Conservation (phyloP, 176 grass and related monocot genomes). For the Carex myosuroides region DNA sequence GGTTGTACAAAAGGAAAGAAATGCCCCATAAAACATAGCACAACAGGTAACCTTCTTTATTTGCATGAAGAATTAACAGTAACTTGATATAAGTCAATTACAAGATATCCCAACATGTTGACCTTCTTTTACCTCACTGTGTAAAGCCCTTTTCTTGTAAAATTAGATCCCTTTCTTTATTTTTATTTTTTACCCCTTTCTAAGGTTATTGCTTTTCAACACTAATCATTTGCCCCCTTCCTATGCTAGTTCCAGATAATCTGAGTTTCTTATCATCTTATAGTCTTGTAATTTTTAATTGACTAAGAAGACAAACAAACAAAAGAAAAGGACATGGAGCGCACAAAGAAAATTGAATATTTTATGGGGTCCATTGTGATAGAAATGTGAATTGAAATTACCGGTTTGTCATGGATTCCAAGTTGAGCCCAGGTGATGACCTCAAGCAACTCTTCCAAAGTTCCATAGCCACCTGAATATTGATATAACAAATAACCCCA, state of each 20-base stretch:
- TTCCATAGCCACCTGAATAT: slow-evolving; percentile 52
- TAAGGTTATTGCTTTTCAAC: neutral
- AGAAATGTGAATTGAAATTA: slow-evolving; percentile 6
- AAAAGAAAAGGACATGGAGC: neutral
- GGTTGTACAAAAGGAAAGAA: neutral
- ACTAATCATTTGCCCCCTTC: neutral
- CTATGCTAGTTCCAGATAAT: neutral
- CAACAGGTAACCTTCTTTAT: neutral
- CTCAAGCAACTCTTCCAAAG: slow-evolving; percentile 58
- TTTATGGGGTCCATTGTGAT: neutral
- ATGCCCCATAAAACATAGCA: neutral
- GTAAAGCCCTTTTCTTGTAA: neutral
- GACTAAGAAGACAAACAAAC: neutral
- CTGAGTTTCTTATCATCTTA: neutral
- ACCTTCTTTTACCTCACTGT: neutral
- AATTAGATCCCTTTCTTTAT: neutral
- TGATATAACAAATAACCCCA: neutral
- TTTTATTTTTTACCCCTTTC: neutral
- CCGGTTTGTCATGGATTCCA: slow-evolving; percentile 66
- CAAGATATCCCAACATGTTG: neutral
- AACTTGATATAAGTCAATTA: neutral
- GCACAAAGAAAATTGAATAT: neutral
- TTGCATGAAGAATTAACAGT: neutral
- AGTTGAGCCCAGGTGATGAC: slow-evolving; percentile 61
- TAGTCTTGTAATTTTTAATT: neutral